Conservation (phyloP, 116 monocot species). For the Zostera marina region DNA sequence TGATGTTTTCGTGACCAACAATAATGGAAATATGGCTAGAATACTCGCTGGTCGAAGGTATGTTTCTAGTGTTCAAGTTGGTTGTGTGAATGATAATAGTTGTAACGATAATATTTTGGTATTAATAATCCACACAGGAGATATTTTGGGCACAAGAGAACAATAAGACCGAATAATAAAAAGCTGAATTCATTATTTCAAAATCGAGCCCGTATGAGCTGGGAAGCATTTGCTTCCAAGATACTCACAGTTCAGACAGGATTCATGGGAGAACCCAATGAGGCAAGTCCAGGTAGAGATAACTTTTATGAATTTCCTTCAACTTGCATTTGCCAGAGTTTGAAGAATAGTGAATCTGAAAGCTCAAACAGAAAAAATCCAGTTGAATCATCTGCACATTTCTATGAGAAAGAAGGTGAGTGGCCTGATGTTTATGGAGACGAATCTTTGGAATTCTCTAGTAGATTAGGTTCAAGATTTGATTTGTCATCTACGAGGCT, state of each 20-base stretch:
- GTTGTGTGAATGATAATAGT: neutral
- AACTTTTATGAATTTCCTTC: slow-evolving; percentile 75
- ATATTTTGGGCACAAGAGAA: slow-evolving; percentile 82
- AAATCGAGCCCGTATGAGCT: slow-evolving; percentile 49
- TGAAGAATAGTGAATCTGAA: neutral
- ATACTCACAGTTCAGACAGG: slow-evolving; percentile 42
- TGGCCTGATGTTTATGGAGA: slow-evolving; percentile 30
- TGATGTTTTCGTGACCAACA: slow-evolving; percentile 68
- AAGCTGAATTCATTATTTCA: slow-evolving; percentile 61
- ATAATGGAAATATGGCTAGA: slow-evolving; percentile 82
- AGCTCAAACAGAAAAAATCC: neutral
- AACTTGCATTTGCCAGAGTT: slow-evolving; percentile 49
- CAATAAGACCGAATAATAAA: slow-evolving; percentile 65
- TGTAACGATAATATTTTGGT: neutral
- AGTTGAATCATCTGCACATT: neutral
- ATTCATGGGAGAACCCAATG: slow-evolving; percentile 83
- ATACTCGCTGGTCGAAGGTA: slow-evolving; percentile 73
- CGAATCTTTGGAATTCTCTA: slow-evolving; percentile 2
- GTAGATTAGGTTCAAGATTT: slow-evolving; percentile 22
- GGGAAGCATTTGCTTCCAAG: slow-evolving; percentile 56
- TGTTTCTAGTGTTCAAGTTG: neutral
- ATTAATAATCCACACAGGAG: slow-evolving; percentile 24
- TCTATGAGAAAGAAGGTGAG: slow-evolving; percentile 31
- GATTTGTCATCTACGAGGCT: slow-evolving; percentile 16
- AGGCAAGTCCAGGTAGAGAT: slow-evolving; percentile 61